Base-by-base conservation (phyloP, 176 grass and related monocot genomes). In the Chrysopogon serrulatus region DNA sequence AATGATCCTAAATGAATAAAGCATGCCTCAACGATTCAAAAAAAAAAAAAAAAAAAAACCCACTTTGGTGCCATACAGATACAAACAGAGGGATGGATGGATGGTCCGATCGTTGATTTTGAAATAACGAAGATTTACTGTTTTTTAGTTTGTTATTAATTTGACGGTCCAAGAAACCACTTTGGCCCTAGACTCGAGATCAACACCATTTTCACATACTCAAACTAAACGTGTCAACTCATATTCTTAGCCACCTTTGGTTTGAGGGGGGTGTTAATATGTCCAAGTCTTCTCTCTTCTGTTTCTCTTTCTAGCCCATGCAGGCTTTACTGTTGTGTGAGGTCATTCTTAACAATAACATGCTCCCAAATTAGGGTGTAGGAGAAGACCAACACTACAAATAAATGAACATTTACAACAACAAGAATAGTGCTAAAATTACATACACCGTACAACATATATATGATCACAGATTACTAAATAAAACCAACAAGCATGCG, bases 361-460 rank as follows among this genome's bases (percentile, higher is more conserved):
- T 5, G 21, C 1, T 59, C 23, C 24, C 24, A 27, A 56, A 24
- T 56, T 56, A 27, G 19, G 56, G n/a, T 60, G 23, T 60, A 60
- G 23, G 56, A 60, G 28, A 66, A 63, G 69, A 73, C 54, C 64
- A 66, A 51, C 7, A 36, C 16, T 77, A 65, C 75, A 65, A 87
- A 75, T 63, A 18, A 47, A 60, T 42, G 39, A 60, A 51, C 6
- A 87, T 83, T 83, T 75, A 83, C 80, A 68, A 49, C 54, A 43
- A 48, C 66, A 86, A 45, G 12, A 15, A 37, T 45, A 21, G 14
- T 44, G 36, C 37, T 57, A 71, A 26, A 33, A 59, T 82, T 72
- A 67, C 84, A 87, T 73, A 31, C 79, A 83, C 30, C 6, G 7
- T 51, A 82, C 71, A 77, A 33, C 71, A 84, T 65, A 65, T 34